Evolutionary conservation across 2,329 filamentous ascomycete genomes (phyloP).

Genomic region (Neofusicoccum laricinum): DNA sequence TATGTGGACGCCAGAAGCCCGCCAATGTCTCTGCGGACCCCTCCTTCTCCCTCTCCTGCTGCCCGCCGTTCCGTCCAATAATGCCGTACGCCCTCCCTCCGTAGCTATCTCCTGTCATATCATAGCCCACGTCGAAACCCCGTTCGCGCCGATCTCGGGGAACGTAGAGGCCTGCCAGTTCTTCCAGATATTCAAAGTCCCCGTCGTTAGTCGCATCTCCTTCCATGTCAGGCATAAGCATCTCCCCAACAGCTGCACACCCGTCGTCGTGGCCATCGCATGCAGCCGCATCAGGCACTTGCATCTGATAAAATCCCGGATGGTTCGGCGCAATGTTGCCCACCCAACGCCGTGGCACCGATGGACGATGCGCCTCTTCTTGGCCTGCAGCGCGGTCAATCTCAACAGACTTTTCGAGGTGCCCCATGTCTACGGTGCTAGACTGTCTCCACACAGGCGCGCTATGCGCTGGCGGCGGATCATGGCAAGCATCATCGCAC

Average conservation of each 20-base stretch:
- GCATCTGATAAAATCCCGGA: neutral
- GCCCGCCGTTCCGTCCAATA: neutral
- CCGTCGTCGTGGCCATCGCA: neutral
- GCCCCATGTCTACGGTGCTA: neutral
- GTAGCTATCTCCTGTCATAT: neutral
- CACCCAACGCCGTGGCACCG: neutral
- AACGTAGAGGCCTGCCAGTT: neutral
- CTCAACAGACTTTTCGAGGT: neutral
- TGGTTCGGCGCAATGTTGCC: neutral
- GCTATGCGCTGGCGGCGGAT: neutral
- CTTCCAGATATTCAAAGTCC: neutral
- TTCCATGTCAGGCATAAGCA: neutral
- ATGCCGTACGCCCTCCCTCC: neutral
- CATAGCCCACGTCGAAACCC: neutral
- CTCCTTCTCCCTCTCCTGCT: neutral
- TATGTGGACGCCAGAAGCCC: slow-evolving; percentile 46
- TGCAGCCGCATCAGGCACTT: neutral
- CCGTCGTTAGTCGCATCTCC: neutral
- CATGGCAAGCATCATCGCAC: slow-evolving; percentile 22
- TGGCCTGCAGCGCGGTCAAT: neutral
- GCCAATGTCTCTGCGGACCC: slow-evolving; percentile 23
- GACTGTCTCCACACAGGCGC: neutral
- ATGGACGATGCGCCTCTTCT: neutral
- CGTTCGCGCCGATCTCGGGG: neutral
- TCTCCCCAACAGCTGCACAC: neutral